phyloP scores from a whole-genome alignment of 768 basidiomycete species.

The Rubroboletus pulcherrimus region DNA sequence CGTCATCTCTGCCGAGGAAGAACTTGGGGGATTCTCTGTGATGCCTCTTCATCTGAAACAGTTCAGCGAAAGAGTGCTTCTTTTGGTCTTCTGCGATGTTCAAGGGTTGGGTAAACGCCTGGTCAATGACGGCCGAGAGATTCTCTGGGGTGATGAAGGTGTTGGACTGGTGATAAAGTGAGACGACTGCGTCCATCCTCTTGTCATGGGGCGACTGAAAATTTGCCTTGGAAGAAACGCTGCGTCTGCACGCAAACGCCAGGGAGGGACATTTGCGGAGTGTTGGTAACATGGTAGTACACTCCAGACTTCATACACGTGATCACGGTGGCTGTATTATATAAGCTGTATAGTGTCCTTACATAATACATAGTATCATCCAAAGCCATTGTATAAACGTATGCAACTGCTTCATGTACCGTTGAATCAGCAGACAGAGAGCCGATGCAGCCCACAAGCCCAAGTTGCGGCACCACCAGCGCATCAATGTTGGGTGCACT shows the following conservation, averaged over 20 bases:
- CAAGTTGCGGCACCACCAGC: background rate
- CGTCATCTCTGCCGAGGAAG: slow-evolving; percentile 28
- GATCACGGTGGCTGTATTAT: slow-evolving; percentile 4
- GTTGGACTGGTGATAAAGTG: slow-evolving; percentile 74
- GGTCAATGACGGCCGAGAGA: slow-evolving; percentile 60
- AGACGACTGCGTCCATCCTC: slow-evolving; percentile 67
- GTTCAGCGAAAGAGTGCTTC: slow-evolving; percentile 13
- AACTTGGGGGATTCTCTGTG: slow-evolving; percentile 19
- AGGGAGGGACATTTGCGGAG: slow-evolving; percentile 7
- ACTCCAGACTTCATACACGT: background rate
- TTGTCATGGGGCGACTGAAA: slow-evolving; percentile 18
- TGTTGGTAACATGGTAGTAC: slow-evolving; percentile 13
- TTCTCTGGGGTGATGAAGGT: slow-evolving; percentile 69
- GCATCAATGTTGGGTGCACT: background rate
- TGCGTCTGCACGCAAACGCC: slow-evolving; percentile 10
- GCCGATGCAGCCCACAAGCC: background rate
- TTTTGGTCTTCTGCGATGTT: slow-evolving; percentile 17
- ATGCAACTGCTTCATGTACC: background rate
- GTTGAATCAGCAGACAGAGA: background rate
- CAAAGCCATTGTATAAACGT: background rate
- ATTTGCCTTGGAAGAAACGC: slow-evolving; percentile 20
- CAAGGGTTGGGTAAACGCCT: slow-evolving; percentile 45
- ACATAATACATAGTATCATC: background rate
- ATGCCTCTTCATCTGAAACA: slow-evolving; percentile 12
- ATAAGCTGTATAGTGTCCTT: slow-evolving; percentile 7